Conservation (phyloP, 352 stramenopile genomes). For the Pythium monospermum region DNA sequence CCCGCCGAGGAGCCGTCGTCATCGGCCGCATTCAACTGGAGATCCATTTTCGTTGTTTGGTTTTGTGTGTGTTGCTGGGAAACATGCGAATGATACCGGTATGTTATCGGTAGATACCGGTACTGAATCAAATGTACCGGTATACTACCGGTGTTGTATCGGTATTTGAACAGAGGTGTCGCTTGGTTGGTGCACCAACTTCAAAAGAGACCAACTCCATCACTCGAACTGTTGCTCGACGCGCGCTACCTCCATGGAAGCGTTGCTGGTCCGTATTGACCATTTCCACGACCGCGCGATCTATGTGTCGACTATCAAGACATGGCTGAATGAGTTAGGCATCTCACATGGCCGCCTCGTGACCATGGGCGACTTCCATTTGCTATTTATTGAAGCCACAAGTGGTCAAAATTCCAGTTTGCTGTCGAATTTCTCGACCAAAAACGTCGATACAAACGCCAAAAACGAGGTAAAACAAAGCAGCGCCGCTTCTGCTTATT, state of each 20-base stretch:
- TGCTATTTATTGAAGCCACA: conserved; percentile 55
- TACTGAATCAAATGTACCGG: not conserved
- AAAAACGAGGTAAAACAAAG: conserved; percentile 33
- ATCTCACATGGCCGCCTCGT: conserved; percentile 54
- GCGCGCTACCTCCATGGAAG: conserved; percentile 28
- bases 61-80: not conserved
- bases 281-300: conserved; percentile 49
- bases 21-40: conserved; percentile 45
- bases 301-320: conserved; percentile 55
- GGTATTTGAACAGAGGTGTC: conserved; percentile 11
- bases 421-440: conserved; percentile 37
- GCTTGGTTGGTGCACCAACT: conserved; percentile 15
- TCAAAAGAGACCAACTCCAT: not conserved
- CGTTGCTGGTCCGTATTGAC: conserved; percentile 66
- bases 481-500: not conserved
- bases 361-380: conserved; percentile 48
- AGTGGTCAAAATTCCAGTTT: conserved; percentile 35
- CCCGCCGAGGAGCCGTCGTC: conserved; percentile 16
- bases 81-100: not conserved
- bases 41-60: conserved; percentile 30
- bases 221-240: not conserved
- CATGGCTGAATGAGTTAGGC: conserved; percentile 50
- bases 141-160: conserved; percentile 2
- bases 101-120: not conserved
- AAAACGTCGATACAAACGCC: conserved; percentile 54